These are phyloP conservation scores for Pterocarpus santalinus DNA, from an alignment of 306 rosid genomes.

Conservation along the genomic window DNA sequence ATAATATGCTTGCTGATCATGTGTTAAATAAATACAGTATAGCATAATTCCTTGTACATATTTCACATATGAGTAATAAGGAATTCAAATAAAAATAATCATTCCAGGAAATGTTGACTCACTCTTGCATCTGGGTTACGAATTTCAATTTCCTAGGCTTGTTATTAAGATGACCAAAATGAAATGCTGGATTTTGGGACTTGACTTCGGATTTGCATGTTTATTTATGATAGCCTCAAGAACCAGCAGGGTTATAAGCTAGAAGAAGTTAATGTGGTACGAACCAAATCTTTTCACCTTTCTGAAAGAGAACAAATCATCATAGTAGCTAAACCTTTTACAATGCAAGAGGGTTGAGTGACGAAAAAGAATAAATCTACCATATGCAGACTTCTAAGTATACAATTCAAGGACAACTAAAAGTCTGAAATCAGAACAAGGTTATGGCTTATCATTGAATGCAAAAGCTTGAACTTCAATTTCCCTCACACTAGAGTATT, in stretches of 20 bases:
- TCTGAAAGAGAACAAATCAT: slow-evolving; percentile 18
- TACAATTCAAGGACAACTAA: slow-evolving; percentile 14
- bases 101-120: slow-evolving; percentile 8
- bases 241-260: slow-evolving; percentile 25
- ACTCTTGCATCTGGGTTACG: slow-evolving; percentile 9
- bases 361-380: slow-evolving; percentile 38
- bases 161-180: not conserved
- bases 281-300: not conserved
- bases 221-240: not conserved
- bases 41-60: not conserved
- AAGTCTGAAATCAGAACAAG: not conserved
- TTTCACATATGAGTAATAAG: slow-evolving; percentile 2
- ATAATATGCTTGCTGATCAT: slow-evolving; percentile 1
- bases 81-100: slow-evolving; percentile 21
- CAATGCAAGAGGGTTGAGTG: not conserved
- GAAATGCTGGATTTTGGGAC: slow-evolving; percentile 8
- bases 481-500: not conserved
- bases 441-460: slow-evolving; percentile 5
- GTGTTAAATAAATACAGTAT: not conserved
- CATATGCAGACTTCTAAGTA: not conserved
- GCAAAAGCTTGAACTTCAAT: not conserved
- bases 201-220: slow-evolving; percentile 21
- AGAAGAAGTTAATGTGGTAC: not conserved
- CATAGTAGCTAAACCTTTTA: slow-evolving; percentile 22
- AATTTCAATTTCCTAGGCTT: not conserved